These are phyloP conservation scores for Tricholoma bakamatsutake DNA, from an alignment of 768 basidiomycete genomes.

Conservation along the genomic window DNA sequence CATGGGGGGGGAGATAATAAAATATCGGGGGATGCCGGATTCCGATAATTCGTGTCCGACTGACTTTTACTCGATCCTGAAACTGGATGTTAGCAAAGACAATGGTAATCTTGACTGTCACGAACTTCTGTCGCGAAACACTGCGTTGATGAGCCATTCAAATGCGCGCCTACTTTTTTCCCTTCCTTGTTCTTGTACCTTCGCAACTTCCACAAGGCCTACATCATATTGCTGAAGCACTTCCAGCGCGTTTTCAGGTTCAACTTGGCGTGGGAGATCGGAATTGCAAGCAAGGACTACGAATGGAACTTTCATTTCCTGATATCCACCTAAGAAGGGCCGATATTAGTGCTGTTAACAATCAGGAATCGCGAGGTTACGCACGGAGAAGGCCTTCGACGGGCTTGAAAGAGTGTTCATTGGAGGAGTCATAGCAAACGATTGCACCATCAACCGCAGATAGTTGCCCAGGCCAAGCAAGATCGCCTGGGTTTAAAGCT, in stretches of 20 bases:
- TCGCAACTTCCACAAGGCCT: constrained; percentile 73
- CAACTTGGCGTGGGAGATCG: constrained; percentile 56
- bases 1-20: constrained; percentile 46
- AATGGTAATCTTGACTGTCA: not conserved
- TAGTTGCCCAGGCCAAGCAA: constrained; percentile 42
- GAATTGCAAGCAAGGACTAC: constrained; percentile 88
- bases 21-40: constrained; percentile 68
- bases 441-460: constrained; percentile 72
- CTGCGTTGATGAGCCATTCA: constrained; percentile 65
- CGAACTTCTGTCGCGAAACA: constrained; percentile 47
- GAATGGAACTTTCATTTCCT: constrained; percentile 50
- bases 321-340: constrained; percentile 46
- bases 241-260: constrained; percentile 45
- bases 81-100: not conserved
- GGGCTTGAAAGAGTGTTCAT: constrained; percentile 54
- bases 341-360: not conserved
- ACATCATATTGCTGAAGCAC: constrained; percentile 60
- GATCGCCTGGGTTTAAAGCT: constrained; percentile 1
- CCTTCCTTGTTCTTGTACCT: constrained; percentile 48
- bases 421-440: constrained; percentile 79
- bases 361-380: constrained; percentile 23
- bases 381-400: constrained; percentile 68
- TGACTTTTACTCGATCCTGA: constrained; percentile 24
- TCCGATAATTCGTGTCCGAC: constrained; percentile 44
- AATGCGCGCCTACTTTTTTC: constrained; percentile 71